phyloP scores from a whole-genome alignment of 345 rosid genomes.

The Erucastrum elatum region DNA sequence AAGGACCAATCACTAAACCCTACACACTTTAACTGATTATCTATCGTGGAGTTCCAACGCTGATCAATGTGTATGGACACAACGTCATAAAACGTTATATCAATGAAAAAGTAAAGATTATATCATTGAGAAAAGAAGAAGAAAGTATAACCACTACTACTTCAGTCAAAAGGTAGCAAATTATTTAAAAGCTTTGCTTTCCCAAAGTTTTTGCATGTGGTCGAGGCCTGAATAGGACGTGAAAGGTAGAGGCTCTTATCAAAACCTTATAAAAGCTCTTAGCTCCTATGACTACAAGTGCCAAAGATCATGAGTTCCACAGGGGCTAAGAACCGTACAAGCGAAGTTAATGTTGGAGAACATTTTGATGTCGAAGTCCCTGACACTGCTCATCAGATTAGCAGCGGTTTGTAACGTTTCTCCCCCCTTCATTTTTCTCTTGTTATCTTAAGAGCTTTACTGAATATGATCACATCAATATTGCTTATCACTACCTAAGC shows the following conservation, averaged over 20 bases:
- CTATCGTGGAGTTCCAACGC: background rate
- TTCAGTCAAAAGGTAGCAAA: background rate
- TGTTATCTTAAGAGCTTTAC: background rate
- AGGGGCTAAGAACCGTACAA: background rate
- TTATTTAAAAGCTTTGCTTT: background rate
- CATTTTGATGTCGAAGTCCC: background rate
- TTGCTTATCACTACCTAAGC: background rate
- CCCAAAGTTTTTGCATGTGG: constrained; percentile 2
- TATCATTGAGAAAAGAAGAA: background rate
- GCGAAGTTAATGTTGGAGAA: background rate
- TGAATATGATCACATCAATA: background rate
- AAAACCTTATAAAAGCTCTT: constrained; percentile 7
- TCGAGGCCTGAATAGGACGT: background rate
- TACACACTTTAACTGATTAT: background rate
- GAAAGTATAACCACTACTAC: background rate
- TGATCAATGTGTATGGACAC: background rate
- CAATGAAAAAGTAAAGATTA: background rate
- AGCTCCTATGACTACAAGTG: background rate
- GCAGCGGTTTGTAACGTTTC: constrained; percentile 7
- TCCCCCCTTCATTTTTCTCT: background rate
- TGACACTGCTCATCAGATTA: constrained; percentile 18
- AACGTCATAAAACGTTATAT: background rate
- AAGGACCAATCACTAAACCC: background rate
- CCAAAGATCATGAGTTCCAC: background rate
- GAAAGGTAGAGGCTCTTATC: background rate